Evolutionary conservation across 257 asterid genomes (phyloP).

Genomic region (Solanum lycopersicoides): DNA sequence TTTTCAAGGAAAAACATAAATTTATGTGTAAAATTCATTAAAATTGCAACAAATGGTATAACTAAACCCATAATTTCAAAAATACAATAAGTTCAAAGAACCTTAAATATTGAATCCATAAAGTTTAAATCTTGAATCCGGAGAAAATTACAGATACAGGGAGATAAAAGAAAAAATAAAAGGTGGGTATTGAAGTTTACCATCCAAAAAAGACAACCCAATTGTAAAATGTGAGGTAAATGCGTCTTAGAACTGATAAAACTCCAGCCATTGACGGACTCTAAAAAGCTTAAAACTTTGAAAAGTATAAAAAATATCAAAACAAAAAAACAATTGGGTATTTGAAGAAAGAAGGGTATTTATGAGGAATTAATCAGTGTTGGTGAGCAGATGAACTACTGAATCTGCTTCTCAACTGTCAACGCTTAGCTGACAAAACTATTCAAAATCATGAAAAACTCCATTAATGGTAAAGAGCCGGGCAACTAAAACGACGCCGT

Average conservation of each 20-base stretch:
- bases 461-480: neutral
- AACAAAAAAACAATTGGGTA: neutral
- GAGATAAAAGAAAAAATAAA: neutral
- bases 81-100: neutral
- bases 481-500: neutral
- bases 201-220: slow-evolving; percentile 82
- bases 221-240: slow-evolving; percentile 69
- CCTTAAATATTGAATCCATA: neutral
- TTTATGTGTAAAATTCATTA: neutral
- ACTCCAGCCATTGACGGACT: slow-evolving; percentile 45
- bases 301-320: neutral
- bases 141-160: neutral
- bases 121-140: neutral
- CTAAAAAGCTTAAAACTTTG: neutral
- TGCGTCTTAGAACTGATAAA: slow-evolving; percentile 37
- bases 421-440: neutral
- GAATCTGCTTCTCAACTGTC: neutral
- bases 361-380: neutral
- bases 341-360: neutral
- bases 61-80: neutral
- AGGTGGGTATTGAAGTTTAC: slow-evolving; percentile 13
- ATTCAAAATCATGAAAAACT: neutral
- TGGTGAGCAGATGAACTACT: neutral
- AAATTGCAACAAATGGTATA: neutral
- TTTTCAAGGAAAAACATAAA: neutral